Percentiles rank a stretch among this genome's conserved stretches.
phyloP scores from a whole-genome alignment of 2,329 filamentous ascomycete genomes.

The Cordyceps militaris region DNA sequence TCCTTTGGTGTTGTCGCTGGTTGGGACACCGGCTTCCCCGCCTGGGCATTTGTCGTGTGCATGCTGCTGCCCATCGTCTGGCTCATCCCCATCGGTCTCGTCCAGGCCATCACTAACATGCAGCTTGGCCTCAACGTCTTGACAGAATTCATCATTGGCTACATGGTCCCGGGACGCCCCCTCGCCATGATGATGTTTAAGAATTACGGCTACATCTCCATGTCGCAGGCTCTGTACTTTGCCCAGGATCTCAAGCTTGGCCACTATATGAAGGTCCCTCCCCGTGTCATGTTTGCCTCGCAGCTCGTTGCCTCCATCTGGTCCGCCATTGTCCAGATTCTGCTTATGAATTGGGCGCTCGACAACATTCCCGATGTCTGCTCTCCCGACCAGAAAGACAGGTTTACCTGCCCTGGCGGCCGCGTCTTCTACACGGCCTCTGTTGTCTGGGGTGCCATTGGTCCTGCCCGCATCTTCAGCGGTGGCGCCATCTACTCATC shows the following conservation, averaged over 20 bases:
- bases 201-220: constrained; percentile 63
- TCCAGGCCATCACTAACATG: constrained; percentile 55
- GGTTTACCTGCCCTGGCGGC: constrained; percentile 50
- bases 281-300: constrained; percentile 53
- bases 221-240: constrained; percentile 60
- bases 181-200: constrained; percentile 75
- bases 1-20: constrained; percentile 48
- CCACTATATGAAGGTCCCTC: constrained; percentile 62
- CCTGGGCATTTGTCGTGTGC: constrained; percentile 51
- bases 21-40: constrained; percentile 51
- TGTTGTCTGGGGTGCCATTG: constrained; percentile 67
- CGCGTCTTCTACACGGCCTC: constrained; percentile 61
- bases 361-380: constrained; percentile 57
- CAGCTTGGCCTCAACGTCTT: constrained; percentile 63
- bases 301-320: constrained; percentile 54
- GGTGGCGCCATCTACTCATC: constrained; percentile 53
- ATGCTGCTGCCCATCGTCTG: constrained; percentile 51
- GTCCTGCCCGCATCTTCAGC: constrained; percentile 63
- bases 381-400: constrained; percentile 41
- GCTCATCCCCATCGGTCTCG: constrained; percentile 54
- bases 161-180: constrained; percentile 63
- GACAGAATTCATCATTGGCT: constrained; percentile 67
- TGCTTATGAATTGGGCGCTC: constrained; percentile 61
- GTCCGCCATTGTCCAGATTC: constrained; percentile 56
- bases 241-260: constrained; percentile 59